These are phyloP conservation scores for Verticillium albo-atrum DNA, from an alignment of 2,329 filamentous ascomycete genomes.

Conservation along the genomic window DNA sequence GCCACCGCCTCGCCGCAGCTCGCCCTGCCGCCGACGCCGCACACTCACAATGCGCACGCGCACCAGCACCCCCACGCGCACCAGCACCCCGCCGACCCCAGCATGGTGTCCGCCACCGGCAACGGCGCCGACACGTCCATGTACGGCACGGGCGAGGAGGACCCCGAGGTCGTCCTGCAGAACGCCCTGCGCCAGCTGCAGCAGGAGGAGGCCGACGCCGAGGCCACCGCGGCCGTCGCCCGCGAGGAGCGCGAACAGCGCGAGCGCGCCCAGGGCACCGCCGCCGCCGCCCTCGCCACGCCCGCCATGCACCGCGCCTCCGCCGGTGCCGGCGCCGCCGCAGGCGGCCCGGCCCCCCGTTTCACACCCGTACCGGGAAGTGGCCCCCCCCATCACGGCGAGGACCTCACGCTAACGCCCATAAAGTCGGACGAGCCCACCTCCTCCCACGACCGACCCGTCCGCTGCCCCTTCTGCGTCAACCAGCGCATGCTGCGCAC, in stretches of 20 bases:
- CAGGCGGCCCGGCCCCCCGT: constrained; percentile 2
- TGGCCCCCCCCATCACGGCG: constrained; percentile 14
- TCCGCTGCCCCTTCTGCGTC: constrained; percentile 57
- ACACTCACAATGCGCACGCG: constrained; percentile 3
- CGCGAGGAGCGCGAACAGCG: constrained; percentile 49
- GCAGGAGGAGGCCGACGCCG: constrained; percentile 54
- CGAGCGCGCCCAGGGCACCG: constrained; percentile 20
- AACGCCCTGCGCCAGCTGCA: constrained; percentile 56
- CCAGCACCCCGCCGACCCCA: constrained; percentile 12
- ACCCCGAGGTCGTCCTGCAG: constrained; percentile 54
- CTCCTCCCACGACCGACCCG: constrained; percentile 40
- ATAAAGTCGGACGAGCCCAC: constrained; percentile 46
- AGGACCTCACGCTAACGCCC: constrained; percentile 48
- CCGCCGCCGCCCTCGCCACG: constrained; percentile 19
- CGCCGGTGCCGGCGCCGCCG: constrained; percentile 10
- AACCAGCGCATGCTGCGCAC: constrained; percentile 57
- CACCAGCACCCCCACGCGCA: constrained; percentile 10
- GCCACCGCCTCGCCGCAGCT: neutral
- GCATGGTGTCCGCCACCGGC: constrained; percentile 22
- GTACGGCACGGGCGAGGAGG: constrained; percentile 42
- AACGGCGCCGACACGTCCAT: constrained; percentile 51
- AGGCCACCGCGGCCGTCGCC: constrained; percentile 50
- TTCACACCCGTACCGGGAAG: constrained; percentile 6
- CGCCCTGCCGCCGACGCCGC: constrained; percentile 1
- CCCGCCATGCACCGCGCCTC: constrained; percentile 14